A percentile compares a stretch with the other conserved stretches of the same genome.
Evolutionary conservation across 2,329 filamentous ascomycete genomes (phyloP).

Genomic region (Clarireedia sp.): DNA sequence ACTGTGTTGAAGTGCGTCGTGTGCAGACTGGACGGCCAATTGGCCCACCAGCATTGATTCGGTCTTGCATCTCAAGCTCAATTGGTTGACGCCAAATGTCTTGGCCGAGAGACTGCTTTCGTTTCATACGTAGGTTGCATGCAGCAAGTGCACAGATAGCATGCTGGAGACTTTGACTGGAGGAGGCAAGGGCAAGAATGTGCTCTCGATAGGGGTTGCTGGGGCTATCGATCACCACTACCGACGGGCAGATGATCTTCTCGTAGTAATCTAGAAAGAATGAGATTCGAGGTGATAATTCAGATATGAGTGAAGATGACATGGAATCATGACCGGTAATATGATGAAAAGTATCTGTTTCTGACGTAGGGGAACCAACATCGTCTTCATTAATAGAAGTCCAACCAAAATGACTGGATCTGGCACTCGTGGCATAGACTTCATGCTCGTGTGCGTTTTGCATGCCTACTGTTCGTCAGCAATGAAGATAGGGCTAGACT

Average conservation of each 20-base stretch:
- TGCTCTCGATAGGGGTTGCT: slow-evolving; percentile 80
- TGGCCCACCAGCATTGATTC: slow-evolving; percentile 19
- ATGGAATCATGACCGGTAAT: slow-evolving; percentile 34
- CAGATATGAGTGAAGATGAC: slow-evolving; percentile 45
- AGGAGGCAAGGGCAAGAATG: slow-evolving; percentile 67
- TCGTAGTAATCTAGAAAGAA: slow-evolving; percentile 92
- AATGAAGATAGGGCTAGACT: slow-evolving; percentile 5
- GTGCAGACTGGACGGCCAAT: slow-evolving; percentile 15
- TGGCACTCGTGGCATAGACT: slow-evolving; percentile 26
- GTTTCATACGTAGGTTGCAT: slow-evolving; percentile 84
- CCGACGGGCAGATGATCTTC: slow-evolving; percentile 82
- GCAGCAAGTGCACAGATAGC: slow-evolving; percentile 83
- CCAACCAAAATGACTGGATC: slow-evolving; percentile 29
- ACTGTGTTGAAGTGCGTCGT: slow-evolving; percentile 20
- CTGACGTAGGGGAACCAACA: slow-evolving; percentile 23
- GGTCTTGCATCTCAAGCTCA: slow-evolving; percentile 28
- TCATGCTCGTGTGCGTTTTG: slow-evolving; percentile 22
- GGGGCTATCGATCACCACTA: slow-evolving; percentile 83
- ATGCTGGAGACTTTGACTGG: slow-evolving; percentile 79
- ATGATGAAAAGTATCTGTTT: slow-evolving; percentile 26
- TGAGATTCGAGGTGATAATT: slow-evolving; percentile 69
- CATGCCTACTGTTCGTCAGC: slow-evolving; percentile 12
- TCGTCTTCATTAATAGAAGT: slow-evolving; percentile 29
- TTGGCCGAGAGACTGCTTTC: slow-evolving; percentile 55
- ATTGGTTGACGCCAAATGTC: slow-evolving; percentile 38